Base-by-base conservation (phyloP, 2,329 filamentous ascomycete species). In the Ramularia collo-cygni region DNA sequence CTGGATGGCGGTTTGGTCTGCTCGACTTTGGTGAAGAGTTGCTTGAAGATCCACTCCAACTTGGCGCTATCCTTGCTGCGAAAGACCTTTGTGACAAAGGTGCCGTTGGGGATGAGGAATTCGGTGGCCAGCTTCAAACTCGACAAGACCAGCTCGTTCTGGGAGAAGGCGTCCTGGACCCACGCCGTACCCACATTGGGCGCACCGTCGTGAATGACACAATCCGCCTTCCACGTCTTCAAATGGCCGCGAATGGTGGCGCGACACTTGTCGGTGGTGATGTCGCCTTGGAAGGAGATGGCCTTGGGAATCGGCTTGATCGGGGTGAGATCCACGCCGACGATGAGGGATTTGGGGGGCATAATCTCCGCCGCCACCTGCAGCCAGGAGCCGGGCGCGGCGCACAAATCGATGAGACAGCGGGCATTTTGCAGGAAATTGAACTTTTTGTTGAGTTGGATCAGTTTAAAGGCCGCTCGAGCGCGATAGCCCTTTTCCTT, bases 401-500 rank as follows among this genome's bases (percentile, higher is more conserved):
- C 92, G 69, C 92, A 98, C 61, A 98, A 83, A 81, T 98, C 93
- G 63, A 98, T 74, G 46, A 95, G 72, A 57, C 96, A 92, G 71
- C 86, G 94, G 67, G 87, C 93, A 73, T 93, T 90, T 66, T 96
- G 88, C 54, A 98, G 72, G 66, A 98, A 98, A 53, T 87, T 85
- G 83, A 94, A 98, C 64, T 95, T 96, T 69, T 96, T 95, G 71
- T 98, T 98, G 57, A 98, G 72, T 65, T 98, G 90, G 54, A 98
- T 90, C 55, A 98, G 70, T 70, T 98, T 98, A 76, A 96, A 96
- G 41, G 92, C 89, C 55, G 92, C 89, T 75, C 92, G 79, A 47
- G 92, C 90, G 58, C 92, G 77, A 63, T 95, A 98, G 48, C 92
- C 92, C 67, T 95, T 96, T 65, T 98, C 92, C 67, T 98, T 98